Evolutionary conservation across 176 grass and related monocot species (phyloP).

Genomic region (Saccharum officinarum): DNA sequence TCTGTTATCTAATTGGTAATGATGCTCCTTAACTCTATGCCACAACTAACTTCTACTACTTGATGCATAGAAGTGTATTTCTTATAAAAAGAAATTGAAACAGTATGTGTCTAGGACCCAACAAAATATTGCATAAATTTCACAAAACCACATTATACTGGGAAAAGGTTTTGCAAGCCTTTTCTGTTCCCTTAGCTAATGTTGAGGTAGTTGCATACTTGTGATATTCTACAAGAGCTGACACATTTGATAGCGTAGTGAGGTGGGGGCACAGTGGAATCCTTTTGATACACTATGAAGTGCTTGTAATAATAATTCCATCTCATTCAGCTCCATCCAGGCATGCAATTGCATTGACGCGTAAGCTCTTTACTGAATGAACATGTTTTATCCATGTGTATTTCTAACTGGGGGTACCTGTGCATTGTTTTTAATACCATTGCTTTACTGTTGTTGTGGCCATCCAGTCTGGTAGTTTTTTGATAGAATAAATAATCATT

Average conservation of each 20-base stretch:
- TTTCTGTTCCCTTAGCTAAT: neutral
- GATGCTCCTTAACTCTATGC: neutral
- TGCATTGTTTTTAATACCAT: neutral
- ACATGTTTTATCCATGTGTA: neutral
- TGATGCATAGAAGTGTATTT: neutral
- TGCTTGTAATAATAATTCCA: neutral
- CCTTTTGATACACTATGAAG: neutral
- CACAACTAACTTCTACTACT: neutral
- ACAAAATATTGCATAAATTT: neutral
- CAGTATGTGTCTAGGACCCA: neutral
- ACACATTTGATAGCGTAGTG: neutral
- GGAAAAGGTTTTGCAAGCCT: neutral
- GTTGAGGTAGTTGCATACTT: neutral
- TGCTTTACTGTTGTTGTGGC: constrained; percentile 1
- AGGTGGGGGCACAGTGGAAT: neutral
- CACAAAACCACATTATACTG: constrained; percentile 3
- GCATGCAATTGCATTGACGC: neutral
- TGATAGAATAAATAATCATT: neutral
- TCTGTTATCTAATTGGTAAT: neutral
- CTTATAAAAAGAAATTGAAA: neutral
- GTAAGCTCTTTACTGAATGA: neutral
- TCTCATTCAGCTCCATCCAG: neutral
- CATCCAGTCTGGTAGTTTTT: neutral
- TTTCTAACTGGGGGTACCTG: constrained; percentile 1
- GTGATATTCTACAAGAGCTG: neutral